Base-by-base conservation (phyloP, 805 yeast species). In the Yarrowia phangngaensis region DNA sequence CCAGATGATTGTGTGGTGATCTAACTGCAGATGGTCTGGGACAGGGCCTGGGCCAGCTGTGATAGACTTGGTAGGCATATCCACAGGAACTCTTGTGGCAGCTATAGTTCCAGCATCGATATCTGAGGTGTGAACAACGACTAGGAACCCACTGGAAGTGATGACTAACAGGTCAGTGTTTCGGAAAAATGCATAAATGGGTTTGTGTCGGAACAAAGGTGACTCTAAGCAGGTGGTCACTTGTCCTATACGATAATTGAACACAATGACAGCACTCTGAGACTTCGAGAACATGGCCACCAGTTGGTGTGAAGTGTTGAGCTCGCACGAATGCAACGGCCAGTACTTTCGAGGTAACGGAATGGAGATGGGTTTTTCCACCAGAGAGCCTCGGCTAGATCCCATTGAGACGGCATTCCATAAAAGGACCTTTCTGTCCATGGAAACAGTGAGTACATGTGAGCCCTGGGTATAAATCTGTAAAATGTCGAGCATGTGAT, bases 341-440 rank as follows among this genome's bases (percentile, higher is more conserved):
- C 85, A 75, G 38, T 75, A 68, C 29, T 73, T 71, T 3, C 69
- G 61, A 8, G 66, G 59, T 5, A 67, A 59, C 15, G 74, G 74
- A 20, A 72, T 58, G 35, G 66, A 70, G 1, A 73, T 68, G 6
- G 78, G 79, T 17, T 58, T 53, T 45, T 72, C 80, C 41, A 65
- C 61, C 16, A 24, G 30, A 1, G 47, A 33, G 30, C 47, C 38
- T 9, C 27, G 51, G n/a, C 17, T 13, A 4, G 41, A 16, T 11
- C 30, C 38, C 1, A 30, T 12, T 13, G 45, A 13, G 8, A 32
- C 54, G 24, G 60, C 64, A 23, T 60, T 80, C 94, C 94, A 85
- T 8, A 84, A 76, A 23, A 78, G 62, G 4, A 85, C 71, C 52
- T 72, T 75, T 56, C 82, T 88, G 57, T 85, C 94, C 59, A 86